Conservation (phyloP, 306 rosid species). For the Myrica gale region DNA sequence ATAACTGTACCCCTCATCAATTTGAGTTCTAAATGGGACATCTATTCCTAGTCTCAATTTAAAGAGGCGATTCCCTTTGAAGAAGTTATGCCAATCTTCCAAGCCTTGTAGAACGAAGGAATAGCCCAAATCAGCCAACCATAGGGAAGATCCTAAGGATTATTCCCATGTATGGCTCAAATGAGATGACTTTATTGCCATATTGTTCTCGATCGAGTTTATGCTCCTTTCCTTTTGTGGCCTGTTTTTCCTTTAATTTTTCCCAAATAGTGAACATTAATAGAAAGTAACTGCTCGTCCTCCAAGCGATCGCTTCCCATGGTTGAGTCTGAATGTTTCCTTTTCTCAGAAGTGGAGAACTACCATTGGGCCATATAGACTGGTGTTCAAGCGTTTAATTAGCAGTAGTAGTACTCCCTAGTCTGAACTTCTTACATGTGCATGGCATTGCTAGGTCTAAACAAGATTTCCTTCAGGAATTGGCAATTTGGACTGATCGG, state of each 20-base stretch:
- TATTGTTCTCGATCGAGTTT: not conserved
- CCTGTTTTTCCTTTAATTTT: not conserved
- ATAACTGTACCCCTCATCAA: not conserved
- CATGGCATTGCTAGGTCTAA: not conserved
- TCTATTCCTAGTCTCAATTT: not conserved
- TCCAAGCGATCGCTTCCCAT: not conserved
- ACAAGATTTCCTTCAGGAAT: not conserved
- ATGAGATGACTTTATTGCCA: not conserved
- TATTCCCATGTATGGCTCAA: not conserved
- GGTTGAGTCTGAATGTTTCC: no score
- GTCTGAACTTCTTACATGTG: not conserved
- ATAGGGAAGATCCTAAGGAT: not conserved
- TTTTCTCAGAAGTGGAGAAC: no score
- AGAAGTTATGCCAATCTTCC: slow-evolving; percentile 4
- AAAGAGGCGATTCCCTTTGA: slow-evolving; percentile 4
- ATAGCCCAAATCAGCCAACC: not conserved
- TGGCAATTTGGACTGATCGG: not conserved
- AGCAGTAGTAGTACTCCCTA: no score
- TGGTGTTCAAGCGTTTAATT: not conserved
- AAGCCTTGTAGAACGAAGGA: not conserved
- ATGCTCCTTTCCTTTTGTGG: not conserved
- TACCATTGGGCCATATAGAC: no score
- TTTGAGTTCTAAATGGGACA: not conserved
- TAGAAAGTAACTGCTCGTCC: not conserved
- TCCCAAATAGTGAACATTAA: not conserved